These are phyloP conservation scores for Colletotrichum scovillei DNA, from an alignment of 2,329 filamentous ascomycete species.

Conservation along the genomic window DNA sequence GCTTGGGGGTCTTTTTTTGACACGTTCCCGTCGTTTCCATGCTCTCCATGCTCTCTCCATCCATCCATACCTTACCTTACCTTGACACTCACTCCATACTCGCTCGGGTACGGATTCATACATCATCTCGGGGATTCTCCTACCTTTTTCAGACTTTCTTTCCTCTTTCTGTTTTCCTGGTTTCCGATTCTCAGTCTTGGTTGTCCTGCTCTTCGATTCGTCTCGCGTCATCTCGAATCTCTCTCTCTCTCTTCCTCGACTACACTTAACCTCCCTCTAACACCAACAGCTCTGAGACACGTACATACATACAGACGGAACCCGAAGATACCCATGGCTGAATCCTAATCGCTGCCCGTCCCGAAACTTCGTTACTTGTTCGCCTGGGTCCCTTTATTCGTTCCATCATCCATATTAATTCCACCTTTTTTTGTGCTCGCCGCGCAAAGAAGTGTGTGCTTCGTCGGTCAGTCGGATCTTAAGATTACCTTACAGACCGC, in stretches of 20 bases:
- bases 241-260: neutral
- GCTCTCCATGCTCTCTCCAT: no score
- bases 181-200: neutral
- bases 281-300: neutral
- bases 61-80: no score
- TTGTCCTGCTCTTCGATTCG: neutral
- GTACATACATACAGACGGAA: neutral
- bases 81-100: no score
- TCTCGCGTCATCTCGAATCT: neutral
- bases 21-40: constrained; percentile 19
- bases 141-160: neutral
- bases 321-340: neutral
- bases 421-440: neutral
- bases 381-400: constrained; percentile 4
- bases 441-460: neutral
- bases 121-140: constrained; percentile 24
- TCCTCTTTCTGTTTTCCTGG: neutral
- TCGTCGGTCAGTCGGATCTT: neutral
- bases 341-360: constrained; percentile 10
- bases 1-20: constrained; percentile 7
- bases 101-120: constrained; percentile 8
- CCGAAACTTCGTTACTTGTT: neutral
- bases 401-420: constrained; percentile 9
- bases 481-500: neutral
- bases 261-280: neutral